Base-by-base conservation (phyloP, 2,329 filamentous ascomycete genomes). In the Ophiostoma quercus region DNA sequence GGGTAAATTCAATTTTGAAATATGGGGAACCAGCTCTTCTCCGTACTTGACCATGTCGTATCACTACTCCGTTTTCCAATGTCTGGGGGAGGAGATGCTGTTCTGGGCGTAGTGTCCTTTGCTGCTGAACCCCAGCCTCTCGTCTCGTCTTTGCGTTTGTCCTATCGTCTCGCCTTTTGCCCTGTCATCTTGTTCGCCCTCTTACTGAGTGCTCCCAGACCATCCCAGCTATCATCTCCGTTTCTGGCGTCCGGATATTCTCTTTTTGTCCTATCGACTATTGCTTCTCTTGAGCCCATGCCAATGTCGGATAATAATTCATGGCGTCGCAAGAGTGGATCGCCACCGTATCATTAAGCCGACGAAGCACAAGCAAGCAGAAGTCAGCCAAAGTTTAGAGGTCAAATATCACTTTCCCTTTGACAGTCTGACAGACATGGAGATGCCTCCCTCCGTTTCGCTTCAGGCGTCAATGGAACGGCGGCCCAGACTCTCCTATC, bases 21-120 rank as follows among this genome's bases (percentile, higher is more conserved):
- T 57, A 57, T 57, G 51, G 51, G 11, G 51, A 25, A 57, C 11
- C 51, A 57, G 51, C 51, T 57, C 51, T 57, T 25, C 51, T 25
- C 51, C 51, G 51, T 57, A 12, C 51, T 57, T 25, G 51, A 57
- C 51, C 16, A 57, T 16, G 51, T 25, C 51, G 51, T 57, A 57
- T 29, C n/a, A 25, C 11, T 25, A 9, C 51, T 57, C 51, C 51
- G 51, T 57, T 57, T 57, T 57, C n/a, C 9, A 57, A 25, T 22
- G 25, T 57, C 22, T 57, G 51, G 51, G 51, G 51, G 51, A 57
- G 51, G 51, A 57, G 51, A 57, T 57, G n/a, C 51, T 57, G 51
- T 57, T 57, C 22, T 57, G 11, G 22, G 51, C 51, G 51, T 57
- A 57, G n/a, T 57, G 22, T 25, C n/a, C 22, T 14, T 25, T 12